Conservation (phyloP, 805 yeast genomes). For the Saccharomyces cerevisiae region DNA sequence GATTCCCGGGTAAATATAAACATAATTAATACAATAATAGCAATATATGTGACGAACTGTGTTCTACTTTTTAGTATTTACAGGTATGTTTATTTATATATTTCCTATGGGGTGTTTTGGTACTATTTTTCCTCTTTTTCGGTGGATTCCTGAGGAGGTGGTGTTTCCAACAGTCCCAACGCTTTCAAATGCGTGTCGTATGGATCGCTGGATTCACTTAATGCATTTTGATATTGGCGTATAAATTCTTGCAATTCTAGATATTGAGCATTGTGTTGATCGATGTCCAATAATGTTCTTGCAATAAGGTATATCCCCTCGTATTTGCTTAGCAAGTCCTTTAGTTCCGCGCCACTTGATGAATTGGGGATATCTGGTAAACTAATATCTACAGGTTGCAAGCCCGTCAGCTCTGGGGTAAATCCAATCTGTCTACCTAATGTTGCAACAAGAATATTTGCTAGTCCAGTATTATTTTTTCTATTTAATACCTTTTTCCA, state of each 20-base stretch:
- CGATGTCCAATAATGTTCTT: not conserved
- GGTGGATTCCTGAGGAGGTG: not conserved
- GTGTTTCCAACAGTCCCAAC: not conserved
- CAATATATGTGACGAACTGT: not conserved
- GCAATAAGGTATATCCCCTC: constrained; percentile 2
- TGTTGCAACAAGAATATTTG: constrained; percentile 13
- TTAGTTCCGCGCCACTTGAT: not conserved
- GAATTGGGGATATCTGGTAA: constrained; percentile 5
- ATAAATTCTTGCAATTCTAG: not conserved
- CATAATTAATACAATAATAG: not conserved
- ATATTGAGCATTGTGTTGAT: not conserved
- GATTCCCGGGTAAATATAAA: not conserved
- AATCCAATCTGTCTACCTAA: constrained; percentile 15
- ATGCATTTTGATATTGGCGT: not conserved
- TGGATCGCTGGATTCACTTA: constrained; percentile 3
- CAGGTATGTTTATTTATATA: not conserved
- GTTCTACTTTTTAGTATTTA: not conserved
- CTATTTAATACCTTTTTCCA: constrained; percentile 15
- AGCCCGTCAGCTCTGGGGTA: constrained; percentile 7
- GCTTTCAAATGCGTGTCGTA: constrained; percentile 11
- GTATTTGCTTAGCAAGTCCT: constrained; percentile 2
- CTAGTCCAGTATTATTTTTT: constrained; percentile 20
- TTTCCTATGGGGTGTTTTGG: not conserved
- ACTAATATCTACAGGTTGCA: constrained; percentile 4
- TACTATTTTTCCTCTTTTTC: not conserved